Conservation (phyloP, 2,329 filamentous ascomycete genomes). For the Orbilia ellipsospora region DNA sequence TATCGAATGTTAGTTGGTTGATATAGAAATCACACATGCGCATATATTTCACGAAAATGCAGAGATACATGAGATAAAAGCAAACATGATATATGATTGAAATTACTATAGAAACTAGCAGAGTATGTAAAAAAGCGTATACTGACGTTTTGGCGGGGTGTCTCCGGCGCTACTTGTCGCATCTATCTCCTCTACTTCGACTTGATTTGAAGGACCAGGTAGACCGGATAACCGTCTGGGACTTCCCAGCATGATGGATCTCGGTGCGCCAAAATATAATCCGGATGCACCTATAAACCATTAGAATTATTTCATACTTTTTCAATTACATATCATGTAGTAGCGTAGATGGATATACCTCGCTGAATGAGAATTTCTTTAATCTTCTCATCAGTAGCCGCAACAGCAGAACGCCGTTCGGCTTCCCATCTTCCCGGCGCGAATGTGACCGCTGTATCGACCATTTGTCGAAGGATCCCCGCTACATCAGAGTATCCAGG, state of each 20-base stretch:
- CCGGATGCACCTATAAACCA: conserved; percentile 45
- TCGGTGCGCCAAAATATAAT: conserved; percentile 39
- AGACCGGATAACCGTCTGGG: conserved; percentile 34
- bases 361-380: conserved; percentile 52
- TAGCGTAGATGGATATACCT: conserved; percentile 25
- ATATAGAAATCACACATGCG: neutral
- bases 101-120: neutral
- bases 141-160: conserved; percentile 35
- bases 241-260: conserved; percentile 48
- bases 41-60: neutral
- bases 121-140: conserved; percentile 15
- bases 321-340: neutral
- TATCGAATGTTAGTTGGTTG: conserved; percentile 16
- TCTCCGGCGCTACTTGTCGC: conserved; percentile 24
- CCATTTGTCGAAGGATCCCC: conserved; percentile 62
- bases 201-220: conserved; percentile 13
- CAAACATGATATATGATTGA: conserved; percentile 27
- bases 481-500: conserved; percentile 72
- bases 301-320: conserved; percentile 14
- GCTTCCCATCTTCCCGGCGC: conserved; percentile 58
- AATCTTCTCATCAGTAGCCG: conserved; percentile 50
- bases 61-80: conserved; percentile 28
- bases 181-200: conserved; percentile 48
- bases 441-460: conserved; percentile 61
- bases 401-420: conserved; percentile 53